Conservation (phyloP, 306 rosid genomes). For the Vigna unguiculata region DNA sequence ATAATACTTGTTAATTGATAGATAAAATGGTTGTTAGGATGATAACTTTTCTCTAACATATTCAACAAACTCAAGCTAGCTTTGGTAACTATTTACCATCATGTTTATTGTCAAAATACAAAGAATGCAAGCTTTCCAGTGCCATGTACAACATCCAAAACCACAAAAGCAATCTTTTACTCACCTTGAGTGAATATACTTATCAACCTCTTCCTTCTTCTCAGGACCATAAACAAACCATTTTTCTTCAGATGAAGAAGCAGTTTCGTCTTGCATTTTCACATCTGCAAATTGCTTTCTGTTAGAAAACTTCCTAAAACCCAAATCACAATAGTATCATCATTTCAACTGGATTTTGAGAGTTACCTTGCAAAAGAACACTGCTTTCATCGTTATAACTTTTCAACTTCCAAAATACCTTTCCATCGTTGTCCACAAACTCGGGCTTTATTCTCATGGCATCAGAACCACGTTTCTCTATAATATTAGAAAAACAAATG, state of each 20-base stretch:
- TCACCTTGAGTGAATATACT: conserved; percentile 50
- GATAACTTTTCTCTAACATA: too few species aligned
- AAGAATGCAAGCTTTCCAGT: too few species aligned
- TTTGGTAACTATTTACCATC: too few species aligned
- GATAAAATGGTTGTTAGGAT: too few species aligned
- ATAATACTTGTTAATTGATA: too few species aligned
- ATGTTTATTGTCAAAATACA: too few species aligned
- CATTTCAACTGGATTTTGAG: background rate
- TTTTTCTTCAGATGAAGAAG: conserved; percentile 35
- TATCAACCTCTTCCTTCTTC: conserved; percentile 35
- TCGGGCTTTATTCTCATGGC: conserved; percentile 43
- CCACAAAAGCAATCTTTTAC: background rate
- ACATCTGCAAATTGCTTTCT: conserved; percentile 38
- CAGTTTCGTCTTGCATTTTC: conserved; percentile 16
- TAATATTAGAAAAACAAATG: conserved; percentile 9
- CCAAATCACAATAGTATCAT: conserved; percentile 21
- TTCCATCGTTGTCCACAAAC: conserved; percentile 41
- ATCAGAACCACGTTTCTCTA: conserved; percentile 44
- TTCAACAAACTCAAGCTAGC: too few species aligned
- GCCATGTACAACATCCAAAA: too few species aligned
- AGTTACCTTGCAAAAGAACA: conserved; percentile 56
- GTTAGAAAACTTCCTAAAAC: conserved; percentile 29
- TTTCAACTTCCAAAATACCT: conserved; percentile 47
- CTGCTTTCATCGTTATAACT: conserved; percentile 32
- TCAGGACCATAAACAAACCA: conserved; percentile 52